phyloP scores from a whole-genome alignment of 768 basidiomycete species.

The Kwoniella sp. region DNA sequence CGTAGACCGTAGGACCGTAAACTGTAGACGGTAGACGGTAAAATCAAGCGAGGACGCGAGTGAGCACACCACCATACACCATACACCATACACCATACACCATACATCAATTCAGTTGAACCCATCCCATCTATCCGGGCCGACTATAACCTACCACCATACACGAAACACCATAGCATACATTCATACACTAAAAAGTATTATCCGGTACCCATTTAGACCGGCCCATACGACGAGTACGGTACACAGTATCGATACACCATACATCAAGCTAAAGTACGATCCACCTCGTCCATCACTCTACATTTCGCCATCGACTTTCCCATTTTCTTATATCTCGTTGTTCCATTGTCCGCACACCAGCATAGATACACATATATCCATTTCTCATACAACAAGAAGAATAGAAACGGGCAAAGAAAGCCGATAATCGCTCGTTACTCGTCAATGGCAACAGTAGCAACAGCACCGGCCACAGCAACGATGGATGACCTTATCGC shows the following conservation, averaged over 20 bases:
- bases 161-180: neutral
- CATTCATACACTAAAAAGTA: neutral
- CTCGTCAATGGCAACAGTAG: too few species aligned
- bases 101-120: too few species aligned
- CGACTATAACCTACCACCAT: constrained; percentile 2
- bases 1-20: neutral
- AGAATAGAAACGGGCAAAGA: too few species aligned
- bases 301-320: neutral
- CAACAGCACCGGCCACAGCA: constrained; percentile 14
- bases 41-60: neutral
- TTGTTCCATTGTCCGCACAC: too few species aligned
- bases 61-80: neutral
- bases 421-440: too few species aligned
- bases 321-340: too few species aligned
- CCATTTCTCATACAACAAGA: too few species aligned
- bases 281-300: neutral
- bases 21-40: neutral
- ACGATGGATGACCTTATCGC: constrained; percentile 44
- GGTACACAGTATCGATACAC: too few species aligned
- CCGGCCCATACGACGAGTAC: neutral
- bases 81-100: neutral
- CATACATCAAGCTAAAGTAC: neutral
- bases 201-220: constrained; percentile 1
- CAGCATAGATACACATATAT: neutral
- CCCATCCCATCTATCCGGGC: neutral